phyloP scores from a whole-genome alignment of 192 early-diverging fungal species.

The Coemansia sp. region DNA sequence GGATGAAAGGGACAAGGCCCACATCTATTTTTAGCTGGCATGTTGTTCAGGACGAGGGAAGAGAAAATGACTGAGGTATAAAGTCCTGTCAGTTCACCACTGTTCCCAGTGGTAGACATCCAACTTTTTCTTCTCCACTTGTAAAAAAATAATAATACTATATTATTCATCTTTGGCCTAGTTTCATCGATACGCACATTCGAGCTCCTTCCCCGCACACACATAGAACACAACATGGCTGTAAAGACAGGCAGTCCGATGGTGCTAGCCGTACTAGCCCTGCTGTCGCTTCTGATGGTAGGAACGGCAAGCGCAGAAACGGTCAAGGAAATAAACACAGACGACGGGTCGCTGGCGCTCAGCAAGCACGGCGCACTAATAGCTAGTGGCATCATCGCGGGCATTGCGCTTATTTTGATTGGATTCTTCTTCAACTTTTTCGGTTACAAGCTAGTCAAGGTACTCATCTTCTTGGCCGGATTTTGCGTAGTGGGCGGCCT shows the following conservation, averaged over 20 bases:
- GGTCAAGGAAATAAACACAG: conserved; percentile 19
- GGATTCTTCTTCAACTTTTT: conserved; percentile 72
- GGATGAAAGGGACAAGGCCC: neutral
- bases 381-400: conserved; percentile 58
- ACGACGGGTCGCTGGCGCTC: conserved; percentile 40
- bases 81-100: neutral
- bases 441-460: conserved; percentile 65
- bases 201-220: neutral
- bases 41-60: neutral
- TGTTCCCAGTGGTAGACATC: neutral
- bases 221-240: neutral
- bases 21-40: neutral
- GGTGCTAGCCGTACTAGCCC: conserved; percentile 16
- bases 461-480: conserved; percentile 77
- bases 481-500: conserved; percentile 68
- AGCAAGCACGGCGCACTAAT: conserved; percentile 36
- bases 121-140: neutral
- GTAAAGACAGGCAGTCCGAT: conserved; percentile 1
- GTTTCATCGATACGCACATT: neutral
- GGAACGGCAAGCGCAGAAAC: conserved; percentile 26
- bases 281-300: conserved; percentile 23
- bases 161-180: neutral
- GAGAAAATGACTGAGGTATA: neutral
- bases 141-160: neutral
- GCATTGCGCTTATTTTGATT: conserved; percentile 63